Evolutionary conservation across 345 rosid species (phyloP).

Genomic region (Lepidium sativum): DNA sequence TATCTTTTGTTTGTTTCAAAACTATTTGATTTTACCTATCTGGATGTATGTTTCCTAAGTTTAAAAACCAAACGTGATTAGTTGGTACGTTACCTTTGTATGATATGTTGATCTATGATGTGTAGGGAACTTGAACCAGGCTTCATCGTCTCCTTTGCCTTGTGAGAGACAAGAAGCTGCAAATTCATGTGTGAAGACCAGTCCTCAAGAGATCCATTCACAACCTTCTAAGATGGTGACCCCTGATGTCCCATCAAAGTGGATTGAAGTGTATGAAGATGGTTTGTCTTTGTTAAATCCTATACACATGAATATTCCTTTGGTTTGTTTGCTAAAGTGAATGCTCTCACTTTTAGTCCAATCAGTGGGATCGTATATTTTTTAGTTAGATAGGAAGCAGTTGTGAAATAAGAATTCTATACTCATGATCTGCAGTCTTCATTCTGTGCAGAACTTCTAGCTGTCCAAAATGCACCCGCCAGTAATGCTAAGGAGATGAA

Average conservation of each 20-base stretch:
- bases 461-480: not conserved
- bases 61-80: not conserved
- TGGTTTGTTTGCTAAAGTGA: not conserved
- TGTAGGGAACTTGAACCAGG: slow-evolving; percentile 2
- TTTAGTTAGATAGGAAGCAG: not conserved
- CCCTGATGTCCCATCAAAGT: slow-evolving; percentile 21
- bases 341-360: not conserved
- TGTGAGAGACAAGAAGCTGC: slow-evolving; percentile 13
- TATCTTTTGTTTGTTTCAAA: not conserved
- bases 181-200: not conserved
- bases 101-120: not conserved
- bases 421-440: not conserved
- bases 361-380: not conserved
- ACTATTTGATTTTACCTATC: not conserved
- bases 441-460: slow-evolving; percentile 13
- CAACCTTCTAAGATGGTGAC: slow-evolving; percentile 9
- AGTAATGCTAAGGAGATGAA: not conserved
- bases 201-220: not conserved
- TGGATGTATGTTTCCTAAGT: not conserved
- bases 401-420: not conserved
- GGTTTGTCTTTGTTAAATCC: slow-evolving; percentile 10
- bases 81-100: not conserved
- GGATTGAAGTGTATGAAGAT: slow-evolving; percentile 15
- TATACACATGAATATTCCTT: not conserved
- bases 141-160: not conserved